Evolutionary conservation across 306 rosid species (phyloP), one percentile per base, ranked within the genome.

Genomic region (Castanea mollissima): DNA sequence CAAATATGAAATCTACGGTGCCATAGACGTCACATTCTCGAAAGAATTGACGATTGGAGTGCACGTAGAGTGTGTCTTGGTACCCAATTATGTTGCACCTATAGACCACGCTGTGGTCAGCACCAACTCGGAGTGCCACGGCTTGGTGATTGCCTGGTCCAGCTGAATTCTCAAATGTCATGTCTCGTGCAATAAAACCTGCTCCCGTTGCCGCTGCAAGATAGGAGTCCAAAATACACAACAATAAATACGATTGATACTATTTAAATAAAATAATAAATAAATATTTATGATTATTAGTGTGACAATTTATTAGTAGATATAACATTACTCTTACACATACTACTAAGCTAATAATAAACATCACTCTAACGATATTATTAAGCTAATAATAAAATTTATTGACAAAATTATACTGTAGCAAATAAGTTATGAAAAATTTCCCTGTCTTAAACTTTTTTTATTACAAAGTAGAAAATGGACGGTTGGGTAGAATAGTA

Each of bases 141-240:
- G 99, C 99, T 54, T 94, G 99, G 85, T 92, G 97, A 76, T 73
- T 91, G 18, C 5, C 75, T 6, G 99, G 92, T 2, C 99, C 99
- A 25, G 99, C 99, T 19, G 76, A 83, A 83, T 94, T 94, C 91
- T 85, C 90, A 31, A 94, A 91, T 2, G 97, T 87, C 13, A 94
- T 83, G 81, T 94, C 99, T 19, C 88, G 88, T n/a, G 97, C 92
- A 20, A 92, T 94, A 59, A 94, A 89, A 1, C 92, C 93, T 5
- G 93, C 82, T 2, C 99, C 99, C 2, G 79, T 86, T 0, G 97
- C 97, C 32, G 99, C 99, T 94, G 91, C 55, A 74, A 34, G 6
- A 46, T 11, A 41, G 58, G 20, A 70, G 49, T 64, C 0, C 10
- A 41, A 41, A 8, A 41, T 0, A 41, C 12, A 41, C 0, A 2